phyloP scores from a whole-genome alignment of 2,329 filamentous ascomycete species.

The Aschersonia sp. region DNA sequence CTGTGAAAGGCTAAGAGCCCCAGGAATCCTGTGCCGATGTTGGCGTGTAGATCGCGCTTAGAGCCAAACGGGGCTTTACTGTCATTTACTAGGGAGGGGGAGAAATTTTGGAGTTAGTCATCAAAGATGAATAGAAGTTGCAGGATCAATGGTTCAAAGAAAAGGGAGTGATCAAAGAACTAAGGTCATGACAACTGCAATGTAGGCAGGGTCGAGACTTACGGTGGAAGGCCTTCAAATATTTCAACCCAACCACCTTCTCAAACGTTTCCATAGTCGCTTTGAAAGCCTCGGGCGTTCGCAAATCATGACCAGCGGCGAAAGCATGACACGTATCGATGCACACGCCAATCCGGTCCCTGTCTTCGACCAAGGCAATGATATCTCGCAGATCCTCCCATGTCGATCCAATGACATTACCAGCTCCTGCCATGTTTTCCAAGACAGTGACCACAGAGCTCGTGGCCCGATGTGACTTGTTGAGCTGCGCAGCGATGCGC shows the following conservation, averaged over 20 bases:
- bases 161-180: constrained; percentile 1
- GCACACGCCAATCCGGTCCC: constrained; percentile 78
- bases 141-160: neutral
- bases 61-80: constrained; percentile 80
- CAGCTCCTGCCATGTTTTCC: constrained; percentile 89
- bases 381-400: constrained; percentile 83
- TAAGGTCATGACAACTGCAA: neutral
- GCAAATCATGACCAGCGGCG: constrained; percentile 82
- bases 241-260: constrained; percentile 58
- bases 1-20: constrained; percentile 84
- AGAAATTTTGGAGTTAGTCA: neutral
- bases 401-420: constrained; percentile 72
- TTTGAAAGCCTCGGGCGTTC: constrained; percentile 58
- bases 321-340: constrained; percentile 96
- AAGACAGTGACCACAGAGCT: constrained; percentile 66
- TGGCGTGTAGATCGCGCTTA: constrained; percentile 81
- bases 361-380: constrained; percentile 66
- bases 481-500: constrained; percentile 71
- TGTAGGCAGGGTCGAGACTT: constrained; percentile 5
- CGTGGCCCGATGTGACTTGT: constrained; percentile 66
- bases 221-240: constrained; percentile 70
- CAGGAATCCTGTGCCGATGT: constrained; percentile 90
- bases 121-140: neutral
- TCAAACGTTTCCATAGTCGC: constrained; percentile 67
- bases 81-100: constrained; percentile 53